These are phyloP conservation scores for Rhexocercosporidium sp. DNA, from an alignment of 2,329 filamentous ascomycete genomes.

Conservation along the genomic window DNA sequence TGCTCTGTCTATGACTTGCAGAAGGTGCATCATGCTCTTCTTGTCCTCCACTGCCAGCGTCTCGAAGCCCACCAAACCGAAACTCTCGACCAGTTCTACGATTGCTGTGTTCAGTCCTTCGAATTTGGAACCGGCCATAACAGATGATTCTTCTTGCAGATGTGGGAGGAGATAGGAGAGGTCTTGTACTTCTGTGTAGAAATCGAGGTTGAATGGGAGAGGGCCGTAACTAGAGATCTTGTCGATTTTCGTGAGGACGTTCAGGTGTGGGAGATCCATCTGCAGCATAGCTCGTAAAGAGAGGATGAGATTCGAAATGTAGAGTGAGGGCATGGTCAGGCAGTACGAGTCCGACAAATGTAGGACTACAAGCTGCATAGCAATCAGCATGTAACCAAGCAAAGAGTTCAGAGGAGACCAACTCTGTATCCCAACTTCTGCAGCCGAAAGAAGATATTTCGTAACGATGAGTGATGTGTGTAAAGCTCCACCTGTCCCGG, in stretches of 20 bases:
- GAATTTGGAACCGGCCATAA: conserved; percentile 75
- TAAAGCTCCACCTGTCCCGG: conserved; percentile 97
- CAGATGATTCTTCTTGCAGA: conserved; percentile 78
- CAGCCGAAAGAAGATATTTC: conserved; percentile 89
- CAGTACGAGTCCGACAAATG: conserved; percentile 95
- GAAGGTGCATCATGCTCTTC: conserved; percentile 90
- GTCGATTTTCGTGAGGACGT: conserved; percentile 97
- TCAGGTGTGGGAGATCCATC: conserved; percentile 95
- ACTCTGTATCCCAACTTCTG: conserved; percentile 94
- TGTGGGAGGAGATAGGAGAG: conserved; percentile 81
- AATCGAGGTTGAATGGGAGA: conserved; percentile 93
- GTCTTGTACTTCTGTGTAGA: conserved; percentile 96
- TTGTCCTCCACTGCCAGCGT: conserved; percentile 96
- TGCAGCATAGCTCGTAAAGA: conserved; percentile 96
- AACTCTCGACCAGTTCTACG: conserved; percentile 84
- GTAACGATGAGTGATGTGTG: conserved; percentile 89
- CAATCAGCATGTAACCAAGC: conserved; percentile 34
- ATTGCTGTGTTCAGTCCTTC: conserved; percentile 85
- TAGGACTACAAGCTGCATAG: conserved; percentile 80
- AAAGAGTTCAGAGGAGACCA: conserved; percentile 46
- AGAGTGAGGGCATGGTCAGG: conserved; percentile 89
- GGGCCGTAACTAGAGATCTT: conserved; percentile 85
- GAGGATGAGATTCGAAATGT: conserved; percentile 91
- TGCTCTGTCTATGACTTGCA: conserved; percentile 88
- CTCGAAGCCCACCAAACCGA: conserved; percentile 89